These are phyloP conservation scores for Pachysandra terminalis DNA, from an alignment of 164 flowering plant genomes.

Conservation along the genomic window DNA sequence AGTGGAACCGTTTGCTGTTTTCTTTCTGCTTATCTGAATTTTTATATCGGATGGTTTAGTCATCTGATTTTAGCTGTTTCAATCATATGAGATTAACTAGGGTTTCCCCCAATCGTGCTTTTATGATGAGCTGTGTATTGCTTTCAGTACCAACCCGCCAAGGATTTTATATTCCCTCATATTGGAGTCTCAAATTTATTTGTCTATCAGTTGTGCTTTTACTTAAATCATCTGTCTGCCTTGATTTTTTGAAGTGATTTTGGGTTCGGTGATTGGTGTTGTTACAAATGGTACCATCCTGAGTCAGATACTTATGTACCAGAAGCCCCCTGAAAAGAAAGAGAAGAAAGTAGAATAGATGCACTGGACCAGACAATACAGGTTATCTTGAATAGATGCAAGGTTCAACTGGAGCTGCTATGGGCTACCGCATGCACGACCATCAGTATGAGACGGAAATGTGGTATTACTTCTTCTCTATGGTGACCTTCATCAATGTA, in stretches of 20 bases:
- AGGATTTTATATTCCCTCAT: neutral
- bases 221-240: slow-evolving; percentile 21
- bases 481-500: neutral
- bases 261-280: slow-evolving; percentile 76
- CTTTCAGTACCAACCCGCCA: too few relatives aligned
- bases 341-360: slow-evolving; percentile 66
- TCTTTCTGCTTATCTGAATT: too few relatives aligned
- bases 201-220: neutral
- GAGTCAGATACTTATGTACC: slow-evolving; percentile 71
- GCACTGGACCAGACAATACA: neutral
- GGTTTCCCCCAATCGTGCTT: too few relatives aligned
- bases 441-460: neutral
- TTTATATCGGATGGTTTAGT: too few relatives aligned
- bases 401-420: slow-evolving; percentile 1
- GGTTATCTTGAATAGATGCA: neutral
- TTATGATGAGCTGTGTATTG: too few relatives aligned
- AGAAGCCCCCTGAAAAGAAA: slow-evolving; percentile 46
- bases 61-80: too few relatives aligned
- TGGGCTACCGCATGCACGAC: neutral
- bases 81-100: too few relatives aligned
- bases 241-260: slow-evolving; percentile 56
- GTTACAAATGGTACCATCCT: slow-evolving; percentile 73
- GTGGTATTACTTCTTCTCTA: neutral
- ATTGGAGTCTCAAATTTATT: neutral
- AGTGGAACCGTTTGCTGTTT: too few relatives aligned